Evolutionary conservation across 345 rosid species (phyloP).

Genomic region (Chamaenerion angustifolium): DNA sequence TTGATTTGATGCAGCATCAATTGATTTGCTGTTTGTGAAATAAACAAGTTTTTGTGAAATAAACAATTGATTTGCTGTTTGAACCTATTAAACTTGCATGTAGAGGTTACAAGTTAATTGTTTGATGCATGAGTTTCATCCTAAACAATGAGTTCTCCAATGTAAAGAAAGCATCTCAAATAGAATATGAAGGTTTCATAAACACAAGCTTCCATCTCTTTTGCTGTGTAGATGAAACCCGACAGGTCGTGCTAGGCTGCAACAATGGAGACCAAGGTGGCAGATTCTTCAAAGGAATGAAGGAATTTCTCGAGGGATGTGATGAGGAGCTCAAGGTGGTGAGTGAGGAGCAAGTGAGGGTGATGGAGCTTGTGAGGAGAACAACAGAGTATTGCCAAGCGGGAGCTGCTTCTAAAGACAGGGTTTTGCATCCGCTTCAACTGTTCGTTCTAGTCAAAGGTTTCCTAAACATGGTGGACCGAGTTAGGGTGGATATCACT

Average conservation of each 20-base stretch:
- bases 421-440: constrained; percentile 29
- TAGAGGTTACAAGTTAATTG: too few species aligned
- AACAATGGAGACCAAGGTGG: constrained; percentile 17
- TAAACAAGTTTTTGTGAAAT: too few species aligned
- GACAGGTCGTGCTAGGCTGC: constrained; percentile 17
- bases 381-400: constrained; percentile 73
- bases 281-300: constrained; percentile 43
- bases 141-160: constrained; percentile 36
- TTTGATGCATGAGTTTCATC: too few species aligned
- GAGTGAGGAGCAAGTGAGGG: constrained; percentile 40
- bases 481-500: constrained; percentile 42
- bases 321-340: constrained; percentile 45
- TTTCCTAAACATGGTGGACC: constrained; percentile 77
- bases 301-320: constrained; percentile 43
- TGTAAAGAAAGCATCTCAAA: constrained; percentile 49
- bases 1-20: too few species aligned
- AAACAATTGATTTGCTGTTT: too few species aligned
- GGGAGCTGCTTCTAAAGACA: constrained; percentile 30
- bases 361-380: constrained; percentile 48
- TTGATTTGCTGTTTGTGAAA: too few species aligned
- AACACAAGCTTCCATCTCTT: constrained; percentile 32
- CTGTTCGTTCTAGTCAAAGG: constrained; percentile 59
- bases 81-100: too few species aligned
- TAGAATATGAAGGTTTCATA: constrained; percentile 37
- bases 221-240: constrained; percentile 27